These are phyloP conservation scores for Chaetomium fimeti DNA, from an alignment of 495 filamentous ascomycete genomes.

Conservation along the genomic window DNA sequence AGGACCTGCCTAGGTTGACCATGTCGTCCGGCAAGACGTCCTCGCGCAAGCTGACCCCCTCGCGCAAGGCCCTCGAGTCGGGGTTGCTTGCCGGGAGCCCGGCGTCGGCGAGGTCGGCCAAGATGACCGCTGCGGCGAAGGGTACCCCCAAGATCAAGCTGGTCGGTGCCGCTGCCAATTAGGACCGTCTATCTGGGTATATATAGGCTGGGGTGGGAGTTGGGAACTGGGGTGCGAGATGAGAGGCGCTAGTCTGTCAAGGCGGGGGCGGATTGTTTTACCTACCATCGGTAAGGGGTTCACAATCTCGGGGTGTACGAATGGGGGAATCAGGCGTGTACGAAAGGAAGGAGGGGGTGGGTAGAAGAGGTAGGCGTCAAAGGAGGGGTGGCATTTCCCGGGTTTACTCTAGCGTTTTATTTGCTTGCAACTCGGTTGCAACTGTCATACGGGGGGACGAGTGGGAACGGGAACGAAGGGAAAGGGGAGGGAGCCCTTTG, in stretches of 20 bases:
- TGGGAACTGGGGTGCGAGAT: not conserved
- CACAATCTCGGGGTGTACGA: not conserved
- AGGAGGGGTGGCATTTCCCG: slow-evolving; percentile 1
- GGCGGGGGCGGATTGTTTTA: too few species aligned
- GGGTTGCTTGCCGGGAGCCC: not conserved
- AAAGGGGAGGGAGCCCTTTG: not conserved
- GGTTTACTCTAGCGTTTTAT: not conserved
- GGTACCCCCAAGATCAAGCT: not conserved
- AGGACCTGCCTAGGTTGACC: not conserved
- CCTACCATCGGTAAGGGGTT: not conserved
- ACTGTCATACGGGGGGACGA: not conserved
- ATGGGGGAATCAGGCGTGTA: not conserved
- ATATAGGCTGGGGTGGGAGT: too few species aligned
- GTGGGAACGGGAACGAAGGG: not conserved
- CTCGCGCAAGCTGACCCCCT: slow-evolving; percentile 29
- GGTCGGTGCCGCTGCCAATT: not conserved
- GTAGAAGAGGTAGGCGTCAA: not conserved
- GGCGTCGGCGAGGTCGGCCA: not conserved
- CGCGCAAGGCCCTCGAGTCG: slow-evolving; percentile 29
- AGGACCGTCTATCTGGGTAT: not conserved
- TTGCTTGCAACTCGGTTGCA: not conserved
- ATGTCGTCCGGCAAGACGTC: slow-evolving; percentile 13
- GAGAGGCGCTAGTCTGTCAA: not conserved
- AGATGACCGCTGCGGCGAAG: not conserved
- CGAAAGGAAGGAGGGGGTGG: not conserved